Percentiles rank a stretch among this genome's conserved stretches.
phyloP scores from a whole-genome alignment of 2,329 filamentous ascomycete species.

The Xylaria sp. region DNA sequence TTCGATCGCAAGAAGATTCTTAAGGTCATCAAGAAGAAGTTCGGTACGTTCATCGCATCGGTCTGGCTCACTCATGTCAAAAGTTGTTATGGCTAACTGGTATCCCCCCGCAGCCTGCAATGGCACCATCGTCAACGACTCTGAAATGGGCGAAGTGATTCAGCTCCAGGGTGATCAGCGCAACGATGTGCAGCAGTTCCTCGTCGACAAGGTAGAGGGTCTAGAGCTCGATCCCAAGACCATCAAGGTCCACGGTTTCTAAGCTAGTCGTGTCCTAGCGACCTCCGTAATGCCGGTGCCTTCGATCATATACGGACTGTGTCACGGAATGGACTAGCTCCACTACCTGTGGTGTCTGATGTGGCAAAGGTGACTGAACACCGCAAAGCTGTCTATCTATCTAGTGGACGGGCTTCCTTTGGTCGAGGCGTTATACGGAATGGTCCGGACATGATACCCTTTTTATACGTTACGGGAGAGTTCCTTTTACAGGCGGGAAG shows the following conservation, averaged over 20 bases:
- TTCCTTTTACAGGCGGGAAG: slow-evolving; percentile 33
- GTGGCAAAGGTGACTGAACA: slow-evolving; percentile 33
- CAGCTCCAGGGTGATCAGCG: slow-evolving; percentile 99
- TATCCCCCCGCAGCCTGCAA: slow-evolving; percentile 79
- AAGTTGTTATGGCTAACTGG: slow-evolving; percentile 7
- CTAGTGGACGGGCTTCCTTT: slow-evolving; percentile 42
- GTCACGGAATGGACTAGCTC: slow-evolving; percentile 38
- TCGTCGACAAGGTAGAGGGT: slow-evolving; percentile 94
- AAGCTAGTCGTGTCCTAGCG: slow-evolving; percentile 54
- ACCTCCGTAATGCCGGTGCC: slow-evolving; percentile 41
- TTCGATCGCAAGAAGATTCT: slow-evolving; percentile 99
- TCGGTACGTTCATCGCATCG: slow-evolving; percentile 63
- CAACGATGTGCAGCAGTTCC: slow-evolving; percentile 98
- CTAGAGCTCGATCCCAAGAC: slow-evolving; percentile 94
- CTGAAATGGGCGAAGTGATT: slow-evolving; percentile 98
- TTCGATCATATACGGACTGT: slow-evolving; percentile 39
- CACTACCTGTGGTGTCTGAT: slow-evolving; percentile 25
- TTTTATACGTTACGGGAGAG: slow-evolving; percentile 37
- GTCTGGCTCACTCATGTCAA: not conserved
- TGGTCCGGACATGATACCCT: slow-evolving; percentile 51
- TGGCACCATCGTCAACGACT: slow-evolving; percentile 98
- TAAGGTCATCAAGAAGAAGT: slow-evolving; percentile 99
- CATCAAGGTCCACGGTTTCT: slow-evolving; percentile 85
- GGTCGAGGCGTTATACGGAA: slow-evolving; percentile 49
- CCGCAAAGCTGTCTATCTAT: slow-evolving; percentile 40